Evolutionary conservation across 192 early-diverging fungal species (phyloP).

Genomic region (Coemansia sp.): DNA sequence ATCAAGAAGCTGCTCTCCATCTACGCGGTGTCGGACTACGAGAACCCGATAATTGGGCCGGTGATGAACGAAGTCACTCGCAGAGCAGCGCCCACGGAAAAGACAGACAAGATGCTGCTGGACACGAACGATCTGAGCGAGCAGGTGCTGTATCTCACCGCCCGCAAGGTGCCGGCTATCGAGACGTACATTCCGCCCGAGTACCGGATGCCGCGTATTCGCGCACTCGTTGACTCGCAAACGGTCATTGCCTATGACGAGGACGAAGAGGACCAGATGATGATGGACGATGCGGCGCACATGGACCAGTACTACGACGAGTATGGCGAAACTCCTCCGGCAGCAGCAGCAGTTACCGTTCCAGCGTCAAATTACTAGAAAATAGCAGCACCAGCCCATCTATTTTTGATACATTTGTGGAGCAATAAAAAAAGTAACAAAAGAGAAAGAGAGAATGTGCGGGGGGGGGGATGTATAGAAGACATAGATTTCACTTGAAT

Average conservation of each 20-base stretch:
- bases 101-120: slow-evolving; percentile 83
- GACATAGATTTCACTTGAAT: no score
- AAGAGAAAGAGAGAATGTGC: no score
- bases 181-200: slow-evolving; percentile 73
- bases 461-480: no score
- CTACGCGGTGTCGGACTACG: slow-evolving; percentile 95
- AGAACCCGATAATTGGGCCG: slow-evolving; percentile 71
- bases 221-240: slow-evolving; percentile 49
- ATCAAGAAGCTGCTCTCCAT: slow-evolving; percentile 96
- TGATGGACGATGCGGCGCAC: neutral
- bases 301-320: slow-evolving; percentile 10
- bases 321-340: neutral
- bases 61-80: slow-evolving; percentile 80
- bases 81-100: slow-evolving; percentile 82
- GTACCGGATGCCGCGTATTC: slow-evolving; percentile 52
- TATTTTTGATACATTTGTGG: no score
- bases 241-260: slow-evolving; percentile 47
- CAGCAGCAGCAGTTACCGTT: neutral
- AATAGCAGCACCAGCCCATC: neutral
- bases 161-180: slow-evolving; percentile 63
- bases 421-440: no score
- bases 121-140: slow-evolving; percentile 70
- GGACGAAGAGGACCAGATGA: slow-evolving; percentile 17
- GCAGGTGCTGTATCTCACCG: slow-evolving; percentile 60
- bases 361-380: slow-evolving; percentile 1